A percentile compares a stretch with the other conserved stretches of the same genome.
These are phyloP conservation scores for Lachnellula subtilissima DNA, from an alignment of 2,329 filamentous ascomycete genomes.

Conservation along the genomic window DNA sequence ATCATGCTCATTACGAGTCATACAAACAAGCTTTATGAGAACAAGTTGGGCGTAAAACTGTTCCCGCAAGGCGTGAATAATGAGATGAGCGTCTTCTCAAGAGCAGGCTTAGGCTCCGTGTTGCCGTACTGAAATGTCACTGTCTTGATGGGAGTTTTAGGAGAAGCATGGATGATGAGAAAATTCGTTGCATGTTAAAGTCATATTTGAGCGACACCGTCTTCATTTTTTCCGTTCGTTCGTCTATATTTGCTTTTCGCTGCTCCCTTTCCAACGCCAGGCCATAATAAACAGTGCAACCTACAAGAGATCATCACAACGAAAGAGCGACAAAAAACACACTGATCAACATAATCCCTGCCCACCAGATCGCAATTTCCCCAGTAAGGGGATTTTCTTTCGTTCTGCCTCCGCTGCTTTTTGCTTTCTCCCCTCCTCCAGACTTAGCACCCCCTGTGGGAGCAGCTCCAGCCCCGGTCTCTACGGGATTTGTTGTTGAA, in stretches of 20 bases:
- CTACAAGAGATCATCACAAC: conserved; percentile 3
- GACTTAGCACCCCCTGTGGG: not conserved
- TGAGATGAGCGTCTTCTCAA: not conserved
- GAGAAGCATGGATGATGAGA: no score
- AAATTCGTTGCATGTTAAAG: no score
- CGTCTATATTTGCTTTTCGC: not conserved
- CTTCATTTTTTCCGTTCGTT: no score
- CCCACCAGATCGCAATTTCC: conserved; percentile 3
- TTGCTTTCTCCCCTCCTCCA: not conserved
- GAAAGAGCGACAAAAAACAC: conserved; percentile 9
- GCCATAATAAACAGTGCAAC: not conserved
- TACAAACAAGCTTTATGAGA: conserved; percentile 14
- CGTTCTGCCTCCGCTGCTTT: not conserved
- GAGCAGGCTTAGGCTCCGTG: not conserved
- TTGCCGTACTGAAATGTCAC: no score
- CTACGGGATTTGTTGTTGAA: not conserved
- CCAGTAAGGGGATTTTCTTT: not conserved
- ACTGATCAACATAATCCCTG: conserved; percentile 2
- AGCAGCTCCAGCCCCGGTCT: not conserved
- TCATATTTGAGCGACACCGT: no score
- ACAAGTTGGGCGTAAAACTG: conserved; percentile 16
- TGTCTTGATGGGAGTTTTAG: no score
- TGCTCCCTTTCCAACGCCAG: not conserved
- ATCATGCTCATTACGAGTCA: conserved; percentile 39
- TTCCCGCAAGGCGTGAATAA: conserved; percentile 8